Evolutionary conservation across 306 rosid genomes (phyloP).

Genomic region (Echinosophora koreensis): DNA sequence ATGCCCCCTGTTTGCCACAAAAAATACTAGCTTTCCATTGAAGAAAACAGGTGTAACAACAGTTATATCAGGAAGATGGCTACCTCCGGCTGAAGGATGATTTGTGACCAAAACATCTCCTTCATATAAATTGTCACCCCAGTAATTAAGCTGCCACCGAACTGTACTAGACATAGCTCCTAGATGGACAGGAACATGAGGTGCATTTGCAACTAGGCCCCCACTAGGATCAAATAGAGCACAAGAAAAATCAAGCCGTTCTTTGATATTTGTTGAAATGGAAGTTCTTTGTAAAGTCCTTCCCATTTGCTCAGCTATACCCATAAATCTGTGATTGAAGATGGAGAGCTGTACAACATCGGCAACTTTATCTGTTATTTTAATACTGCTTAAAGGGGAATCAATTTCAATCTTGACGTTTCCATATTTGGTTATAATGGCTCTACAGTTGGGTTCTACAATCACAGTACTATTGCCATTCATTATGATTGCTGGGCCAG

Average conservation of each 20-base stretch:
- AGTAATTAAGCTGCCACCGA: slow-evolving; percentile 83
- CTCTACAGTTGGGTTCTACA: slow-evolving; percentile 85
- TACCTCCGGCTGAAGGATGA: slow-evolving; percentile 98
- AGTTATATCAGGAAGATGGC: slow-evolving; percentile 99
- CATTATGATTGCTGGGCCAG: slow-evolving; percentile 91
- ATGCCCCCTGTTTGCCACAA: too few relatives aligned
- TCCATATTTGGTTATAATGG: slow-evolving; percentile 77
- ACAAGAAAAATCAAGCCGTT: slow-evolving; percentile 94
- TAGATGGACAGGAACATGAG: slow-evolving; percentile 91
- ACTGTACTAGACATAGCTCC: slow-evolving; percentile 98
- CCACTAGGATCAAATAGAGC: slow-evolving; percentile 95
- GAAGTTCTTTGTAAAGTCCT: slow-evolving; percentile 95
- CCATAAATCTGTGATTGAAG: slow-evolving; percentile 96
- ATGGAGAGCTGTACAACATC: slow-evolving; percentile 95
- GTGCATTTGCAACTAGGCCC: slow-evolving; percentile 96
- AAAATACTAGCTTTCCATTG: too few relatives aligned
- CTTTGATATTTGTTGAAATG: slow-evolving; percentile 96
- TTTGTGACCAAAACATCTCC: slow-evolving; percentile 96
- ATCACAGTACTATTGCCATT: slow-evolving; percentile 95
- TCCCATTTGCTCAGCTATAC: slow-evolving; percentile 99
- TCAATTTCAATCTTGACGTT: slow-evolving; percentile 83
- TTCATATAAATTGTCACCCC: slow-evolving; percentile 79
- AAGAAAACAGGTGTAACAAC: too few relatives aligned
- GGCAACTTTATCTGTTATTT: slow-evolving; percentile 71
- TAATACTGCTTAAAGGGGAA: slow-evolving; percentile 56